These are phyloP conservation scores for Colletotrichum eremochloae DNA, from an alignment of 2,329 filamentous ascomycete genomes.

Conservation along the genomic window DNA sequence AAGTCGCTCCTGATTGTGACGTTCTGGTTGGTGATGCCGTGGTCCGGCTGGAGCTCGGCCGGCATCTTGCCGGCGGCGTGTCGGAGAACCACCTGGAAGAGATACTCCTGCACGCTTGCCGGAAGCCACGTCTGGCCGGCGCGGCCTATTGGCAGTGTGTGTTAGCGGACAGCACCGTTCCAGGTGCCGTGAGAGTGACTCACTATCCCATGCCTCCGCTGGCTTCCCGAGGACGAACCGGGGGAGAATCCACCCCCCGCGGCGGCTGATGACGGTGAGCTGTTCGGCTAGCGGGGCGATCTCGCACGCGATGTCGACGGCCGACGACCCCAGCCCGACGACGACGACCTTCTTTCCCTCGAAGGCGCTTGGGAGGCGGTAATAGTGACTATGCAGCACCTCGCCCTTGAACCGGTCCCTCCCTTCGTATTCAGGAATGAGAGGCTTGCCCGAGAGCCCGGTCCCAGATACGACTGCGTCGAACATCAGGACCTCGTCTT, in stretches of 20 bases:
- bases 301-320: constrained; percentile 56
- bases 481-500: constrained; percentile 46
- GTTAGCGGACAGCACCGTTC: not conserved
- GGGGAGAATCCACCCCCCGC: constrained; percentile 55
- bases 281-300: constrained; percentile 50
- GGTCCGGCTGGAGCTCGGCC: constrained; percentile 49
- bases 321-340: constrained; percentile 54
- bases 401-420: constrained; percentile 51
- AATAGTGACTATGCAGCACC: constrained; percentile 55
- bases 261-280: constrained; percentile 53
- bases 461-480: constrained; percentile 54
- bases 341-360: constrained; percentile 54
- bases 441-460: constrained; percentile 50
- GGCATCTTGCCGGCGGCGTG: constrained; percentile 50
- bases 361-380: constrained; percentile 51
- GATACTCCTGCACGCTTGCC: constrained; percentile 46
- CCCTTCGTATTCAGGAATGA: constrained; percentile 49
- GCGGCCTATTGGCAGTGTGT: constrained; percentile 42
- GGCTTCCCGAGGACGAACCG: constrained; percentile 54
- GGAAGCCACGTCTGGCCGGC: constrained; percentile 50
- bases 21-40: constrained; percentile 53
- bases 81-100: constrained; percentile 50
- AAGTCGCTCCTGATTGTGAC: constrained; percentile 50
- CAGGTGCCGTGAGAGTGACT: constrained; percentile 35
- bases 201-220: constrained; percentile 53